Base-by-base conservation (phyloP, 1,284 basidiomycete genomes). In the Cryptococcus sp. region DNA sequence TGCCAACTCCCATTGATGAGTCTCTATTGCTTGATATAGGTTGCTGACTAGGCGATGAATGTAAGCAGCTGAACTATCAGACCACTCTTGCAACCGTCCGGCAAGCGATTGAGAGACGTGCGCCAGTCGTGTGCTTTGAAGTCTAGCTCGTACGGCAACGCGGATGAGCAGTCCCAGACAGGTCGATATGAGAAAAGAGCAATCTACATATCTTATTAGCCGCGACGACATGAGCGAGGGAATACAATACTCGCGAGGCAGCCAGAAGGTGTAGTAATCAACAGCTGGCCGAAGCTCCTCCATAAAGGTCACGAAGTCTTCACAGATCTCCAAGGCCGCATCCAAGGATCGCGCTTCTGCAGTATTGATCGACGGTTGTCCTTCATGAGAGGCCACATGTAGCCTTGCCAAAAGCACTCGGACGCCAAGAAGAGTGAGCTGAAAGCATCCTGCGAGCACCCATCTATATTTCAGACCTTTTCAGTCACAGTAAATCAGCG, bases 131-230 rank as follows among this genome's bases (percentile, higher is more conserved):
- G 41, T 10, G 15, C 23, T n/a, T 30, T 49, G 54, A 39, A 23
- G 17, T 30, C 49, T 39, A 16, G 49, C 27, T 22, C 54, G 46
- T 17, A 55, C 54, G 5, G 35, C n/a, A 6, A 55, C 42, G 20
- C 50, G 50, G 2, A 58, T 23, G n/a, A 54, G 47, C 13, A 54
- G 51, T 13, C 56, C 50, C 20, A 52, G 46, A 42, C 45, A 52
- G 38, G 48, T 48, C 11, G 56, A 58, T n/a, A 58, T 47, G 41
- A 58, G 46, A 51, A 50, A 52, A 17, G 56, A 40, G 25, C 48
- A 56, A 40, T 56, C 55, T 56, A 25, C 8, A 22, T 8, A 17
- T 53, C 8, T 35, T 35, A 35, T 35, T 35, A 35, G 30, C 30
- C 13, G 8, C 10, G 30, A 35, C 30, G 30, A 13, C 30, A 8